Conservation (phyloP, 179 eudicot genomes). For the Spergularia azorica region DNA sequence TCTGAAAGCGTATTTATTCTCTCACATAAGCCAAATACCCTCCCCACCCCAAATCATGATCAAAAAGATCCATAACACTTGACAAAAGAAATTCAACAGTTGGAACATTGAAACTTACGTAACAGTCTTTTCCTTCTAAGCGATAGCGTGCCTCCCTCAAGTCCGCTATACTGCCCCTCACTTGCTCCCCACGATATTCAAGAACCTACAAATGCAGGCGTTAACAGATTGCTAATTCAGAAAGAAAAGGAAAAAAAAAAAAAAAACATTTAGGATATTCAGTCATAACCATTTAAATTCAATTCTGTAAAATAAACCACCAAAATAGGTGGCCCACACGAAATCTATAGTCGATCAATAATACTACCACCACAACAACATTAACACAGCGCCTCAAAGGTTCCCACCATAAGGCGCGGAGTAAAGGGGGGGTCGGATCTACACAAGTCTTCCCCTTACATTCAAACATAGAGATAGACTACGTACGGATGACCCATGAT, state of each 20-base stretch:
- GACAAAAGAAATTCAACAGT: slow-evolving; percentile 3
- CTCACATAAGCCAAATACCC: neutral
- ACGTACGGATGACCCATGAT: too few species aligned
- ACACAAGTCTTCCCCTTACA: too few species aligned
- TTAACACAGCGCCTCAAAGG: too few species aligned
- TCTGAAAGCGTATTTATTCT: too few species aligned
- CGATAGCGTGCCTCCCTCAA: slow-evolving; percentile 88
- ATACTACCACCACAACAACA: too few species aligned
- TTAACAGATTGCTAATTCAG: neutral
- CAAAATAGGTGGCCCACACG: neutral
- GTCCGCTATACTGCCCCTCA: slow-evolving; percentile 95
- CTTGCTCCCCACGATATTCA: slow-evolving; percentile 99
- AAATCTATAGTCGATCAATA: neutral
- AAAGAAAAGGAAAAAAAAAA: neutral
- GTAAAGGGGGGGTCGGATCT: too few species aligned
- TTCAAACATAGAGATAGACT: too few species aligned
- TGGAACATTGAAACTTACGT: slow-evolving; percentile 49
- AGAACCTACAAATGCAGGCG: slow-evolving; percentile 61
- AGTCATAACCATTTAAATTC: neutral
- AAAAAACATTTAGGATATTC: slow-evolving; percentile 8
- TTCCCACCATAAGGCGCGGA: too few species aligned
- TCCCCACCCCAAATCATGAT: neutral
- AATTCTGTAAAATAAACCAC: neutral
- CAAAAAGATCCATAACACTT: neutral
- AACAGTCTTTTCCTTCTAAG: slow-evolving; percentile 91